A percentile compares a stretch with the other conserved stretches of the same genome.
phyloP scores from a whole-genome alignment of 2,329 filamentous ascomycete genomes.

The Fusarium nodosum region DNA sequence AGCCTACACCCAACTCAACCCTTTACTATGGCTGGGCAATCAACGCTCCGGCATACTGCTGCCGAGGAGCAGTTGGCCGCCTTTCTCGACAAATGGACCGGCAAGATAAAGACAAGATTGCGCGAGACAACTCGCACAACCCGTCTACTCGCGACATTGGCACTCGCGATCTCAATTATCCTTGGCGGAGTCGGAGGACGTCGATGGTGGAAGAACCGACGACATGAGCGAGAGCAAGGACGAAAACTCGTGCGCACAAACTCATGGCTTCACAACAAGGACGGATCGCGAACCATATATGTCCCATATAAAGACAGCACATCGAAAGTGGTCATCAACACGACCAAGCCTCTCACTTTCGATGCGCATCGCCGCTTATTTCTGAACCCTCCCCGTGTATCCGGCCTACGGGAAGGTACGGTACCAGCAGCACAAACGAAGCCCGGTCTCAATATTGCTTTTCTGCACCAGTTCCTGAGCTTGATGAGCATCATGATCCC shows the following conservation, averaged over 20 bases:
- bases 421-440: constrained; percentile 93
- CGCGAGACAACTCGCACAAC: constrained; percentile 76
- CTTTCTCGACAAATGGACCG: constrained; percentile 72
- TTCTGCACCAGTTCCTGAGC: constrained; percentile 96
- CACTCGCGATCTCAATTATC: constrained; percentile 83
- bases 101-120: constrained; percentile 66
- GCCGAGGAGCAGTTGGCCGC: constrained; percentile 76
- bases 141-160: constrained; percentile 80
- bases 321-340: constrained; percentile 90
- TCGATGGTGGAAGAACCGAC: constrained; percentile 79
- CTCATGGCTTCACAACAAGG: constrained; percentile 92
- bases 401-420: constrained; percentile 78
- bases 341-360: constrained; percentile 93
- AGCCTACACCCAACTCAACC: constrained; percentile 7
- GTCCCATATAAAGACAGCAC: constrained; percentile 91
- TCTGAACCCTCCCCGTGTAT: constrained; percentile 87
- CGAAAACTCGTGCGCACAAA: constrained; percentile 87
- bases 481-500: constrained; percentile 98
- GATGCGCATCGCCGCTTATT: constrained; percentile 96
- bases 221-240: constrained; percentile 85
- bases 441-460: constrained; percentile 93
- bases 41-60: constrained; percentile 77
- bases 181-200: constrained; percentile 83
- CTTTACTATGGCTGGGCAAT: constrained; percentile 84
- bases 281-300: constrained; percentile 94